phyloP scores from a whole-genome alignment of 2,329 filamentous ascomycete species.

The Stenocarpella maydis region DNA sequence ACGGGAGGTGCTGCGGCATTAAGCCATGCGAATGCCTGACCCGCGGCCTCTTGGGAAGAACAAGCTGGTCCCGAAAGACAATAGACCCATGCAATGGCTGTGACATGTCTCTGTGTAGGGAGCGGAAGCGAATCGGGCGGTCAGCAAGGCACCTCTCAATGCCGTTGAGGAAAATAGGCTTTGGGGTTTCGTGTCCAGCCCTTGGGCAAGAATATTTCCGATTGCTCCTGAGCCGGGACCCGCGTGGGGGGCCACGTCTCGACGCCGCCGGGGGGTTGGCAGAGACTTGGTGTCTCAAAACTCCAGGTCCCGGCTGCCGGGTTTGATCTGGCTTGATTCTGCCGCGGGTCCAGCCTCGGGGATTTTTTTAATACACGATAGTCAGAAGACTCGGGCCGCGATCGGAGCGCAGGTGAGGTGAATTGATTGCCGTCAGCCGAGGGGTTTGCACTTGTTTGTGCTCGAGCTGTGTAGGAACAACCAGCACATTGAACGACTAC shows the following conservation, averaged over 20 bases:
- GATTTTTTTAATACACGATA: neutral
- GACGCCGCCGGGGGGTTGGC: neutral
- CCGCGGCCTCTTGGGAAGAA: neutral
- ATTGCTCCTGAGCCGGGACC: neutral
- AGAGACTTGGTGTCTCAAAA: conserved; percentile 13
- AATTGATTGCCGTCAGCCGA: neutral
- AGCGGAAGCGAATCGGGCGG: neutral
- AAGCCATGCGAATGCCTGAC: neutral
- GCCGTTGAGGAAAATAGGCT: conserved; percentile 15
- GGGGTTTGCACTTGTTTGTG: too few species aligned
- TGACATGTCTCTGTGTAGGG: neutral
- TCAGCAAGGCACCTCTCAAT: neutral
- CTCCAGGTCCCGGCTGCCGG: conserved; percentile 5
- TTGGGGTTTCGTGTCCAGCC: conserved; percentile 2
- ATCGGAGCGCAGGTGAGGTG: neutral
- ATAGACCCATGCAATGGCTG: conserved; percentile 2
- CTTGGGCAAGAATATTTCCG: neutral
- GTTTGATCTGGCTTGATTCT: conserved; percentile 6
- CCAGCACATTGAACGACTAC: neutral
- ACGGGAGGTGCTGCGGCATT: conserved; percentile 4
- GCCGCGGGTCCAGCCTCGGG: conserved; percentile 11
- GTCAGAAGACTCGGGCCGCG: neutral
- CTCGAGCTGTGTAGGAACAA: too few species aligned
- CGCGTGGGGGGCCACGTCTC: neutral
- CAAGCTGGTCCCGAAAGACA: neutral